Base-by-base conservation (phyloP, 2,329 filamentous ascomycete species). In the Pseudogymnoascus sp. region DNA sequence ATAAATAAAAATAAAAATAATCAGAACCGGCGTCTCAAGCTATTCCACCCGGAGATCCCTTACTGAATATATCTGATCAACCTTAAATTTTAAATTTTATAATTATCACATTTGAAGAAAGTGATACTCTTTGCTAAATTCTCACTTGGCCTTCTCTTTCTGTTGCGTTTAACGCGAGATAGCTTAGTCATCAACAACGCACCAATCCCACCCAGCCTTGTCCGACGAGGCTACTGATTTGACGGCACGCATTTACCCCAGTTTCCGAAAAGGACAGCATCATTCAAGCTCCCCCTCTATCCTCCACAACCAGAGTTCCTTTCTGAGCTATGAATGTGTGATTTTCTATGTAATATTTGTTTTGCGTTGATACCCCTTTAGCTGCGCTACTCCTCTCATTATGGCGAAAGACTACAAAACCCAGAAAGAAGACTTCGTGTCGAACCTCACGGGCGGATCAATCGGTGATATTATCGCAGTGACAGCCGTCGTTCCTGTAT, bases 381-480 rank as follows among this genome's bases (percentile, higher is more conserved):
- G 60, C 25, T 41, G 23, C 60, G 19, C 60, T 41, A 19, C 19
- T 11, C 34, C 21, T 61, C 8, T 41, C 10, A 41, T 5, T 66
- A 75, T 73, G 71, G 75, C 78, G 57, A 76, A 77, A 65, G 88
- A 83, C 77, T 96, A 97, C 81, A 99, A 97, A 79, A 85, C 89
- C 72, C 83, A 89, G 70, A 99, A 99, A 79, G 93, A 96, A 80
- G 92, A 92, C 73, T 96, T 96, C 75, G 95, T 99, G 73, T 96
- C 93, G 63, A 90, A 92, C 75, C 85, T 96, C 31, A 87, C 89
- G 6, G 95, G 95, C 43, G 92, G 95, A 65, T 83, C 86, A 34
- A 87, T 96, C 66, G 79, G 83, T 69, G 95, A 99, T 75, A 93
- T 99, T 78, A 93, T 93, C 75, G 83, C 85, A 71, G 90, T 98